Conservation (phyloP, 192 early-diverging fungal genomes). For the Phycomyces nitens region DNA sequence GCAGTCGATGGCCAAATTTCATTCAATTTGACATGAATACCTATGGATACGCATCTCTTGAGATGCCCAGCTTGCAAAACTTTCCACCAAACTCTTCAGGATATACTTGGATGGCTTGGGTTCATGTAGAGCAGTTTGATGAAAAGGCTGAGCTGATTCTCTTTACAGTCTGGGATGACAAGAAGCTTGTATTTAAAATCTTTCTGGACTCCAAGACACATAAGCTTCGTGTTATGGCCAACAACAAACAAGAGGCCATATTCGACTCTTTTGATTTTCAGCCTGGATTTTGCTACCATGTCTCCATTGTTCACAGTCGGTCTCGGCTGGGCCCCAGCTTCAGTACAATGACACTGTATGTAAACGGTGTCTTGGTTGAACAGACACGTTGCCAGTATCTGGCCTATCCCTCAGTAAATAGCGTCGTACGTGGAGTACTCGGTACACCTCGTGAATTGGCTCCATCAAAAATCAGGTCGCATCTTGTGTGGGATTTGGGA, state of each 20-base stretch:
- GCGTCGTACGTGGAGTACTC: slow-evolving; percentile 38
- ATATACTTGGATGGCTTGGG: slow-evolving; percentile 60
- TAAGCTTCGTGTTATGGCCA: slow-evolving; percentile 40
- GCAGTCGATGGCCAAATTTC: slow-evolving; percentile 58
- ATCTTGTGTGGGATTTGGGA: slow-evolving; percentile 59
- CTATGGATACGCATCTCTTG: slow-evolving; percentile 34
- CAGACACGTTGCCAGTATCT: slow-evolving; percentile 56
- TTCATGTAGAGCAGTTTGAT: slow-evolving; percentile 58
- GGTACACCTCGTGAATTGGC: slow-evolving; percentile 29
- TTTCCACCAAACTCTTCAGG: slow-evolving; percentile 55
- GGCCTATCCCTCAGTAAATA: slow-evolving; percentile 36
- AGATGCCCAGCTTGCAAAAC: slow-evolving; percentile 39
- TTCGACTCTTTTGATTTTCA: slow-evolving; percentile 55
- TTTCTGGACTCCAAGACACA: slow-evolving; percentile 45
- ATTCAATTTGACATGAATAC: slow-evolving; percentile 54
- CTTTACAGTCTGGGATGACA: slow-evolving; percentile 48
- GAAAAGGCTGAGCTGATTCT: slow-evolving; percentile 38
- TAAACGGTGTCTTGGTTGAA: slow-evolving; percentile 59
- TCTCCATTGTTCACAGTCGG: slow-evolving; percentile 61
- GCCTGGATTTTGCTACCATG: slow-evolving; percentile 62
- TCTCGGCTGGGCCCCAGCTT: slow-evolving; percentile 42
- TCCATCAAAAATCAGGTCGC: neutral
- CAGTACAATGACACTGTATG: slow-evolving; percentile 54
- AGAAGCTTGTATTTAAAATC: slow-evolving; percentile 40
- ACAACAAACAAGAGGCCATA: slow-evolving; percentile 38